Conservation (phyloP, 441 rosid species). For the Corymbia citriodora region DNA sequence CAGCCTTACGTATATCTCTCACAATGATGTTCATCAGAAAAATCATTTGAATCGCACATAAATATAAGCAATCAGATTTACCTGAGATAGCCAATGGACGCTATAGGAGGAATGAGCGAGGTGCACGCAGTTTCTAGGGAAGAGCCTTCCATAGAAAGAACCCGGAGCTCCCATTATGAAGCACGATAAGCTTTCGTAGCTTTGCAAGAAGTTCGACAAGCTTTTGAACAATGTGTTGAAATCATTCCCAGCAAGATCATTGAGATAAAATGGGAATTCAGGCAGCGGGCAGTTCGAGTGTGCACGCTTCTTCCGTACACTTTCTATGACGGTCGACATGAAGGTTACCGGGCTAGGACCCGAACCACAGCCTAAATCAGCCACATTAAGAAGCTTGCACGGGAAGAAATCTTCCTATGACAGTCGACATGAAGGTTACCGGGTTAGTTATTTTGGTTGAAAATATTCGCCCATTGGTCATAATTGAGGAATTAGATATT, state of each 20-base stretch:
- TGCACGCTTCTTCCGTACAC: background rate
- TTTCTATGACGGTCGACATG: constrained; percentile 1
- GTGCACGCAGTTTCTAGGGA: constrained; percentile 7
- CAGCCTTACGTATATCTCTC: background rate
- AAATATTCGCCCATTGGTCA: too few species aligned
- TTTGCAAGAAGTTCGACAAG: background rate
- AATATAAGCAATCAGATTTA: background rate
- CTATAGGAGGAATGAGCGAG: constrained; percentile 13
- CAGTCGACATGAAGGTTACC: too few species aligned
- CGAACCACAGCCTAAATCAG: constrained; percentile 14
- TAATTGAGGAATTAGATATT: too few species aligned
- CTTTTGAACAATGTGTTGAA: constrained; percentile 16
- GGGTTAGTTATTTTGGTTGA: too few species aligned
- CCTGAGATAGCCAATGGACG: constrained; percentile 23
- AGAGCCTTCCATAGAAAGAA: constrained; percentile 17
- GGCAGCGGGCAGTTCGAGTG: background rate
- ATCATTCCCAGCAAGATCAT: constrained; percentile 16
- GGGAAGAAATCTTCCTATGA: background rate
- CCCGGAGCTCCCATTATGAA: constrained; percentile 17
- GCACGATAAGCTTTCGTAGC: background rate
- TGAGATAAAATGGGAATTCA: constrained; percentile 7
- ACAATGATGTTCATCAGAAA: background rate
- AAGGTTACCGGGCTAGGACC: constrained; percentile 1
- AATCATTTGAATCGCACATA: background rate
- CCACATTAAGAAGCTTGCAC: constrained; percentile 3